Evolutionary conservation across 805 yeast genomes (phyloP), one percentile per base, ranked within the genome.

Genomic region (Candida adriatica): DNA sequence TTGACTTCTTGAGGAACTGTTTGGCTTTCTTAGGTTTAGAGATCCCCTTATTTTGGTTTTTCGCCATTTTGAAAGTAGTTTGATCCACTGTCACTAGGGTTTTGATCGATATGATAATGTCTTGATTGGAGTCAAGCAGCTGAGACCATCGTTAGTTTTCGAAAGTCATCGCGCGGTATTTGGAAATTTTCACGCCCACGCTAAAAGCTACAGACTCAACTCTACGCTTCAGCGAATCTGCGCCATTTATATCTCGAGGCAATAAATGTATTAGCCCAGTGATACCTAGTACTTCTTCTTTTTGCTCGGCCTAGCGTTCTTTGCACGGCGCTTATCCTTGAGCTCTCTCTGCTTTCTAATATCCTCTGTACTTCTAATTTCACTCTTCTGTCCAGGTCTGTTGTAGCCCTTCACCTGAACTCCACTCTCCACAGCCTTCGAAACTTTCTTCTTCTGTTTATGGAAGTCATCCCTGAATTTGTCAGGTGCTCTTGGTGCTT

Each of bases 401-500:
- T 53, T 52, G 30, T 46, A 51, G 8, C 92, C 94, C 62, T 79
- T 84, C 33, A 86, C 84, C 7, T 56, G 53, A 18, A 73, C 54
- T 29, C 96, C 96, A 29, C 74, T 63, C 8, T 79, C 94, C 36
- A 78, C 49, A 3, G 97, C 97, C 45, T 73, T 75, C 32, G 73
- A 74, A 29, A 84, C 90, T 61, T 82, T 79, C 64, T 77, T 76
- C 73, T 82, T 77, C 55, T 90, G 96, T 42, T 67, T 67, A 38
- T 75, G 70, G 60, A 73, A 92, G 58, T 92, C 88, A 51, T 88
- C 96, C 61, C 97, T 75, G 45, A 65, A 75, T 59, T 73, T 86
- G 51, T 87, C 96, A n/a, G 98, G 96, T 24, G 79, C 60, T 52
- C 76, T 83, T 24, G 99, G 99, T 2, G 96, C 88, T 39, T 72